Base-by-base conservation (phyloP, 1,284 basidiomycete species). In the Thelephora terrestris region DNA sequence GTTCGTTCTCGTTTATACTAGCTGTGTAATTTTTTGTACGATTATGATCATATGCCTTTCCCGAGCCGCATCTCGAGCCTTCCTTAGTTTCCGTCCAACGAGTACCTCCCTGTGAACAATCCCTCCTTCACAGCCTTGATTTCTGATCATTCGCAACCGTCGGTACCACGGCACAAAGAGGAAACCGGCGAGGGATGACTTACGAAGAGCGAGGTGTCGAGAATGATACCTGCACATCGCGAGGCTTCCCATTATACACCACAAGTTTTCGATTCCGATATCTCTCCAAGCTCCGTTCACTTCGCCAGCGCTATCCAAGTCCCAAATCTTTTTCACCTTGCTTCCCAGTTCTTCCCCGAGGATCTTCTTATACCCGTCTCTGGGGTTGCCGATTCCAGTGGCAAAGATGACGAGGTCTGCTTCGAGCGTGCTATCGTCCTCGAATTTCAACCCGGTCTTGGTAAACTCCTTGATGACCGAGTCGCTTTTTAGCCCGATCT, bases 401-500 rank as follows among this genome's bases (percentile, higher is more conserved):
- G 79, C 77, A 61, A 81, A 79, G 14, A 89, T 57, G 23, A 89
- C 75, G 14, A 84, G 73, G 59, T 90, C 85, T 12, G 79, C 82
- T 9, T 75, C 64, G 25, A 87, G 60, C 52, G 74, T 73, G 23
- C 71, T 76, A 6, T 83, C 83, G 52, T 89, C 73, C 48, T 75
- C 74, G 55, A 89, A 89, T 43, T 69, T 70, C 9, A 88, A 57
- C 0, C 76, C 76, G 6, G 62, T 71, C 54, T 75, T 69, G 0
- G 74, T 81, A 57, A 78, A 81, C 37, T 62, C 58, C 48, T 73
- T 67, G 52, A 83, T 74, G 47, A 71, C 65, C 40, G 69, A 72
- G 47, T 80, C 80, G 55, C 72, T 79, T 64, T 87, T 85, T 44
- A 89, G 64, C 60, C 85, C 85, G 64, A 90, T 86, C 57, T 82